Evolutionary conservation across 2,329 filamentous ascomycete species (phyloP), one percentile per base, ranked within the genome.

Genomic region (Alternaria panax): DNA sequence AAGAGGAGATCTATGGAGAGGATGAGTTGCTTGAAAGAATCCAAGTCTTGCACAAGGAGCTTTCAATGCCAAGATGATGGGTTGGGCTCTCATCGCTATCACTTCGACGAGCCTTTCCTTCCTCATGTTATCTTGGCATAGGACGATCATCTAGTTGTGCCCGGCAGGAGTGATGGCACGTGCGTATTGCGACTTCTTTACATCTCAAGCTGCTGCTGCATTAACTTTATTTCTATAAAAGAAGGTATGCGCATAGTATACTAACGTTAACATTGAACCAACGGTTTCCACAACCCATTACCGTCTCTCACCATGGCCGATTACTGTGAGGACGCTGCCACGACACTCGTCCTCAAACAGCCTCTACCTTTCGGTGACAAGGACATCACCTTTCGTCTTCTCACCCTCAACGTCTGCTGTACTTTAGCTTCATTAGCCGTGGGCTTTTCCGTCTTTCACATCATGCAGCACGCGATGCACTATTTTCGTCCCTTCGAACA

Each of bases 401-500:
- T 88, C 27, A 84, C 84, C 58, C 79, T 88, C 45, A 80, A 84
- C 51, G 73, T 88, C 42, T 83, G 80, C 38, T 84, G 81, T 14
- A 78, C 80, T 18, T 87, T 87, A 70, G 83, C 82, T 36, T 64
- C 83, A 32, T 75, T 87, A 42, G 82, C 86, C 4, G 76, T 84
- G 32, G 56, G 79, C 12, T 75, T 87, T 36, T 84, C 86, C 22
- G 79, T 85, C 36, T 83, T 80, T 64, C 77, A 88, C 51, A 86
- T 88, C 56, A 77, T 84, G 66, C 78, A 80, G 61, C 87, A 88
- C 79, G 84, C 85, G 2, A 84, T 80, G 14, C 87, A 88, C 71
- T 89, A 88, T 77, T 80, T 83, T 57, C 84, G 83, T 71, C 86
- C 86, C 9, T 81, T 80, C 62, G 85, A 89, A 73, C 87, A 89